Evolutionary conservation across 768 basidiomycete species (phyloP).

Genomic region (Suillus spraguei): DNA sequence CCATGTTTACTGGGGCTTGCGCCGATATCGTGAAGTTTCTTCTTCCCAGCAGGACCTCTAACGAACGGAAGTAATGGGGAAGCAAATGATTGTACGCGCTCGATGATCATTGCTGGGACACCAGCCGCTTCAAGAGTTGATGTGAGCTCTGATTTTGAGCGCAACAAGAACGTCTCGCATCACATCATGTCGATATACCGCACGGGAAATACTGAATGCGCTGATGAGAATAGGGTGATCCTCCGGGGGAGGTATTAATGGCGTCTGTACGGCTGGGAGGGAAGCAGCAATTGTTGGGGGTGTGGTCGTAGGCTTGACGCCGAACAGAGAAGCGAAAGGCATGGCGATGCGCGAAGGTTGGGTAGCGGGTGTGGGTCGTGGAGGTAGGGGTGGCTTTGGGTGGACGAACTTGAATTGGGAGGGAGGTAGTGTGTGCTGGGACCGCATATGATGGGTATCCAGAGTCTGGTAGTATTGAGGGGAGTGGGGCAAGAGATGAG

Average conservation of each 20-base stretch:
- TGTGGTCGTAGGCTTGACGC: conserved; percentile 36
- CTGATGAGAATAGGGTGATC: conserved; percentile 47
- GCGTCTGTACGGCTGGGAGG: conserved; percentile 26
- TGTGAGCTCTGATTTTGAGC: conserved; percentile 58
- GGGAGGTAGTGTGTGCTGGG: conserved; percentile 38
- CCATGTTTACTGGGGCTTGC: conserved; percentile 22
- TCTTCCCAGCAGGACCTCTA: conserved; percentile 35
- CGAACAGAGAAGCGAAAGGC: conserved; percentile 84
- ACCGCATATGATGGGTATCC: conserved; percentile 53
- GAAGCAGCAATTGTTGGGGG: conserved; percentile 33
- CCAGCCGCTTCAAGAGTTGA: conserved; percentile 37
- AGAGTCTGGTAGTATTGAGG: conserved; percentile 37
- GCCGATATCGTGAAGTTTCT: conserved; percentile 33
- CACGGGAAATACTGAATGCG: conserved; percentile 57
- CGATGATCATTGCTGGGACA: conserved; percentile 59
- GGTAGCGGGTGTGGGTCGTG: conserved; percentile 29
- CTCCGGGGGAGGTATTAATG: conserved; percentile 30
- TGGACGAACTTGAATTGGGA: conserved; percentile 38
- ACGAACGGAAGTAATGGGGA: conserved; percentile 61
- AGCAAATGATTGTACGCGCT: conserved; percentile 59
- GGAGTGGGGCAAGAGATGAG: conserved; percentile 57
- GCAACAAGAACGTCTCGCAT: conserved; percentile 54
- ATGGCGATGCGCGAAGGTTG: conserved; percentile 57
- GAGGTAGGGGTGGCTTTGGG: conserved; percentile 55
- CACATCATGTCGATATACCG: conserved; percentile 55